These are phyloP conservation scores for Podospora appendiculata DNA, from an alignment of 495 filamentous ascomycete species.

Conservation along the genomic window DNA sequence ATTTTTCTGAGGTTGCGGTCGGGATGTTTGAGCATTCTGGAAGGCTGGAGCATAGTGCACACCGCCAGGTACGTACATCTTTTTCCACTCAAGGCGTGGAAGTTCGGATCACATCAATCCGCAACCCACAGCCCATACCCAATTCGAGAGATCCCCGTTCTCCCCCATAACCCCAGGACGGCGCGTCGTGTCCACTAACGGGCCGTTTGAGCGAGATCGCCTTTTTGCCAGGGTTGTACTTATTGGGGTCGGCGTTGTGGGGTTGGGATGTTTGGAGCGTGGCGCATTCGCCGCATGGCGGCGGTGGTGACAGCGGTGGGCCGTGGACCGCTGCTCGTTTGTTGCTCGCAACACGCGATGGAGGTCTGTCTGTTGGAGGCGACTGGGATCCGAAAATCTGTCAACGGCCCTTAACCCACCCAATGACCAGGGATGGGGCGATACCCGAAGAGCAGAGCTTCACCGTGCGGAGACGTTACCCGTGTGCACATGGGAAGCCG, in stretches of 20 bases:
- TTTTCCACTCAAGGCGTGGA: background rate
- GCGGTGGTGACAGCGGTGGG: background rate
- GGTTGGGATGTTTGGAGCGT: constrained; percentile 14
- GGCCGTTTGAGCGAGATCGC: constrained; percentile 11
- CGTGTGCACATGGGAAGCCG: background rate
- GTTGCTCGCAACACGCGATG: no score
- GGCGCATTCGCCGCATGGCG: no score
- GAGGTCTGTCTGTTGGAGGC: background rate
- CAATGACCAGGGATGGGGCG: constrained; percentile 1
- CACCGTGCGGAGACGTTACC: constrained; percentile 12
- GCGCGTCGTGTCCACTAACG: constrained; percentile 8
- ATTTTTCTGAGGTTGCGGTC: background rate
- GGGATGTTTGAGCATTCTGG: no score
- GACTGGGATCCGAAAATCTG: background rate
- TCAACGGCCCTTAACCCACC: background rate
- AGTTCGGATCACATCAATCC: constrained; percentile 3
- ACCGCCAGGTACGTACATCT: background rate
- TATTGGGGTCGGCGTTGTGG: constrained; percentile 18
- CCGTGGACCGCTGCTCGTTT: background rate
- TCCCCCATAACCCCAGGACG: no score
- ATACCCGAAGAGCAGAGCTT: constrained; percentile 6
- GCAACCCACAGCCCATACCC: background rate
- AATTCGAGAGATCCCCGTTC: background rate
- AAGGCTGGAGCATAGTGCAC: no score
- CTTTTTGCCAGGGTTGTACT: background rate